A percentile compares a stretch with the other conserved stretches of the same genome.
Evolutionary conservation across 306 rosid species (phyloP).

Genomic region (Quercus cerris): DNA sequence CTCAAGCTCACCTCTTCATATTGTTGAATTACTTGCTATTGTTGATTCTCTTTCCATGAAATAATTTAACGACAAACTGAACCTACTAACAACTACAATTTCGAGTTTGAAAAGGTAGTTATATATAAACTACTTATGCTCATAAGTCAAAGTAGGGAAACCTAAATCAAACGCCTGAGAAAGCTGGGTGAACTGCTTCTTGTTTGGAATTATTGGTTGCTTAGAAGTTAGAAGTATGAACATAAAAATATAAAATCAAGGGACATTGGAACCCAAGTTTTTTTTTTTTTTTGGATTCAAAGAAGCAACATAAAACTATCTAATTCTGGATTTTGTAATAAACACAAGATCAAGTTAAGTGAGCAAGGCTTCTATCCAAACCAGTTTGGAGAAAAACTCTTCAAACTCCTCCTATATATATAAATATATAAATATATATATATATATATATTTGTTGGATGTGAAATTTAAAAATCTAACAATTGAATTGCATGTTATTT

Average conservation of each 20-base stretch:
- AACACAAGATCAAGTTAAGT: too few relatives aligned
- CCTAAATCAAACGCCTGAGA: neutral
- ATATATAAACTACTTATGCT: neutral
- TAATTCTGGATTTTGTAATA: too few relatives aligned
- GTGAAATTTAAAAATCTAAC: too few relatives aligned
- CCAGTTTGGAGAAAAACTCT: too few relatives aligned
- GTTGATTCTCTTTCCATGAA: neutral
- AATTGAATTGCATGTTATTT: too few relatives aligned
- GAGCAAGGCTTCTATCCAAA: too few relatives aligned
- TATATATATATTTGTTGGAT: too few relatives aligned
- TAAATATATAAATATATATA: too few relatives aligned
- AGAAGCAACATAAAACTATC: too few relatives aligned
- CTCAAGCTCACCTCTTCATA: neutral
- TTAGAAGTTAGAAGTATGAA: neutral
- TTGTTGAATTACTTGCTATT: neutral
- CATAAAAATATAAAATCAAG: neutral
- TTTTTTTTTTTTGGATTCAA: neutral
- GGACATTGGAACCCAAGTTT: neutral
- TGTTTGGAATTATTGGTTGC: neutral
- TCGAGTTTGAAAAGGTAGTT: neutral
- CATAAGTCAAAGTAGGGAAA: too few relatives aligned
- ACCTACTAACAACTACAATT: neutral
- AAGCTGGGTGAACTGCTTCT: neutral
- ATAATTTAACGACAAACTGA: neutral
- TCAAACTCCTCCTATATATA: too few relatives aligned